phyloP scores from a whole-genome alignment of 805 yeast species.

The Ogataea philodendri region DNA sequence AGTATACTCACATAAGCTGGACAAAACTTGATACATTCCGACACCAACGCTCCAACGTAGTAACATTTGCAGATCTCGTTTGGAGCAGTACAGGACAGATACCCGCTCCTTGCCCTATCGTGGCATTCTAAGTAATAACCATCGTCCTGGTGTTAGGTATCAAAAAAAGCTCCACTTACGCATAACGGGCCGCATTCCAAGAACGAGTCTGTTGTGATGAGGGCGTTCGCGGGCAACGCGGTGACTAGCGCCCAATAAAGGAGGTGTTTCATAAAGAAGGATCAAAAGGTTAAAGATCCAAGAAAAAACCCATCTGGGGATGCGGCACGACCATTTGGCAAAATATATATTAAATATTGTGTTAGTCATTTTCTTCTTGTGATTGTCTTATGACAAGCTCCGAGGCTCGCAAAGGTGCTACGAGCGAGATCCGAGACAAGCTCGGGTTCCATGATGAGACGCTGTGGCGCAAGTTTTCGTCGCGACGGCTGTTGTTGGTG shows the following conservation, averaged over 20 bases:
- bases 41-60: slow-evolving; percentile 25
- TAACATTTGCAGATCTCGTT: slow-evolving; percentile 31
- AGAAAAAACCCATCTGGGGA: no score
- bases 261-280: slow-evolving; percentile 1
- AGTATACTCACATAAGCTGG: slow-evolving; percentile 21
- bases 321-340: no score
- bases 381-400: slow-evolving; percentile 9
- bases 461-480: slow-evolving; percentile 88
- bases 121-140: slow-evolving; percentile 28
- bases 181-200: slow-evolving; percentile 26
- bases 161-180: slow-evolving; percentile 12
- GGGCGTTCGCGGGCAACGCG: background rate
- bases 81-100: slow-evolving; percentile 18
- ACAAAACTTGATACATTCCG: slow-evolving; percentile 27
- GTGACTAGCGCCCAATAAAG: no score
- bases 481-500: slow-evolving; percentile 83
- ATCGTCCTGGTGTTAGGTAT: slow-evolving; percentile 21
- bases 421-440: slow-evolving; percentile 48
- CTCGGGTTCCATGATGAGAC: slow-evolving; percentile 78
- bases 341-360: no score
- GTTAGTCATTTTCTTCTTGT: slow-evolving; percentile 1
- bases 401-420: slow-evolving; percentile 33
- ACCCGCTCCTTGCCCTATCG: slow-evolving; percentile 19
- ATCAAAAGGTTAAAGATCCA: no score
- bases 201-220: slow-evolving; percentile 20